Conservation (phyloP, 2,329 filamentous ascomycete species). For the Juglanconis oblonga region DNA sequence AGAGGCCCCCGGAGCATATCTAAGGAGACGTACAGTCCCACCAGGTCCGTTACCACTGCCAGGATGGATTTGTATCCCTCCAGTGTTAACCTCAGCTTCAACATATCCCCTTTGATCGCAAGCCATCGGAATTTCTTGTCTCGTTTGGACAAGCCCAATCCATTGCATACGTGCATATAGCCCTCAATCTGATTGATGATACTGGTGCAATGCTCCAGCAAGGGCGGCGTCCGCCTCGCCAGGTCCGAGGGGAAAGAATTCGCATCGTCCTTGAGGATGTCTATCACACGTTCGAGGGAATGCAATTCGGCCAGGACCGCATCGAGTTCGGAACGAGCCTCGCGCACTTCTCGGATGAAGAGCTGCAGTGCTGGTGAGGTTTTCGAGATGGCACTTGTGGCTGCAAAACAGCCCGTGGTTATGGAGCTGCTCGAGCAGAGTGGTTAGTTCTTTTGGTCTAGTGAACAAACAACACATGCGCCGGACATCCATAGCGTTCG, state of each 20-base stretch:
- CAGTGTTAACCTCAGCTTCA: conserved; percentile 30
- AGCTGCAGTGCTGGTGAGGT: conserved; percentile 29
- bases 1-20: not conserved
- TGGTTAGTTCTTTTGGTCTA: not conserved
- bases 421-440: conserved; percentile 29
- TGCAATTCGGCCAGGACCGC: conserved; percentile 38
- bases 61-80: conserved; percentile 37
- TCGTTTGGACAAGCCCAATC: conserved; percentile 28
- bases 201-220: conserved; percentile 33
- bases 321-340: conserved; percentile 37
- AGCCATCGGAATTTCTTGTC: conserved; percentile 38
- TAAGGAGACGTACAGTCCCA: conserved; percentile 33
- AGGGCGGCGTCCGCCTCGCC: conserved; percentile 31
- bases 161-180: conserved; percentile 30
- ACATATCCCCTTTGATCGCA: conserved; percentile 29
- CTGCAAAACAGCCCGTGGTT: conserved; percentile 34
- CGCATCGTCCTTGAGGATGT: conserved; percentile 38
- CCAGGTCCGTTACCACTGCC: conserved; percentile 39
- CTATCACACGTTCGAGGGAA: conserved; percentile 37
- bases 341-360: conserved; percentile 40
- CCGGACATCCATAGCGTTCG: not conserved
- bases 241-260: conserved; percentile 33
- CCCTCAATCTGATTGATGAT: conserved; percentile 35
- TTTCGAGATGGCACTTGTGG: conserved; percentile 32
- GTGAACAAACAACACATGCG: not conserved